A percentile compares a stretch with the other conserved stretches of the same genome.
Conservation (phyloP, 768 basidiomycete genomes). For the Coprinopsis sp. region DNA sequence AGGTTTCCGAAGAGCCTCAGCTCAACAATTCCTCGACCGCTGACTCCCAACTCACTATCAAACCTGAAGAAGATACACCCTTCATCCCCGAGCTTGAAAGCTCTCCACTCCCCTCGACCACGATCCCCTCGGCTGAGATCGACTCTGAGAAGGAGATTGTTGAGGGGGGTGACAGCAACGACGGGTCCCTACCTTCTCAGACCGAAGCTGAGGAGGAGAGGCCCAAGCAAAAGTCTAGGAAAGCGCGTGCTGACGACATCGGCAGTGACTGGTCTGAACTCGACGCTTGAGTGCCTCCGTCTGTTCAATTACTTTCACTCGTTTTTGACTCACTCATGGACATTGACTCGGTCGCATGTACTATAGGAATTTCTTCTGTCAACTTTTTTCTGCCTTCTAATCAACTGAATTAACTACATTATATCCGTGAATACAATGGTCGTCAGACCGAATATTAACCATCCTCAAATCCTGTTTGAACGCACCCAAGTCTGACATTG, state of each 20-base stretch:
- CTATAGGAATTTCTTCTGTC: no score
- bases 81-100: slow-evolving; percentile 19
- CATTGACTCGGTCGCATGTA: no score
- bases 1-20: background rate
- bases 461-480: no score
- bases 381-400: no score
- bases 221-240: slow-evolving; percentile 5
- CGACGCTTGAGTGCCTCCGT: slow-evolving; percentile 24
- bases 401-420: no score
- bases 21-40: background rate
- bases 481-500: no score
- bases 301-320: no score
- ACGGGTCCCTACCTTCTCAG: slow-evolving; percentile 1
- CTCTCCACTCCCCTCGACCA: background rate
- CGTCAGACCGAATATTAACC: no score
- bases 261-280: slow-evolving; percentile 41
- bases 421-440: no score
- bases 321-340: no score
- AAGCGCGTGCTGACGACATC: slow-evolving; percentile 19
- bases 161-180: background rate
- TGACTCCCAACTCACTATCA: background rate
- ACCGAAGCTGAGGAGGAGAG: background rate
- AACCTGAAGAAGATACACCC: slow-evolving; percentile 20
- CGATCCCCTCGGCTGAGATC: background rate
- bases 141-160: background rate